These are phyloP conservation scores for Boletus edulis DNA, from an alignment of 768 basidiomycete species.

Conservation along the genomic window DNA sequence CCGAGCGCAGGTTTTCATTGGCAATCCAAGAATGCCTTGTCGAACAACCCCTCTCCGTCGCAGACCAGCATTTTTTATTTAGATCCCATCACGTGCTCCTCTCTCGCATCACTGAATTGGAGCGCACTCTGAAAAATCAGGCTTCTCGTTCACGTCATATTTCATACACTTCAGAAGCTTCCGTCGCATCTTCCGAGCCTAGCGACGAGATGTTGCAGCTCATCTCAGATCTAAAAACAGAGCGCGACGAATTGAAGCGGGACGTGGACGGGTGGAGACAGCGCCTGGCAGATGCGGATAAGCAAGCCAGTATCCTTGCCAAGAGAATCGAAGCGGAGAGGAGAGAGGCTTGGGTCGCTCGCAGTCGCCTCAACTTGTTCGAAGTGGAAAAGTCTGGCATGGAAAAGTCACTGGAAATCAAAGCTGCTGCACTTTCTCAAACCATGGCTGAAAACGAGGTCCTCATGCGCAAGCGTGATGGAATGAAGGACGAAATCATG, in stretches of 20 bases:
- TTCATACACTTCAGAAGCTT: conserved; percentile 49
- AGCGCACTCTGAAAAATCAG: conserved; percentile 55
- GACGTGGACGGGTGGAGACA: conserved; percentile 87
- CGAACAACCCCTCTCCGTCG: conserved; percentile 57
- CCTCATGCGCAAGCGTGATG: conserved; percentile 28
- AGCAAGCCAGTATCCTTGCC: conserved; percentile 60
- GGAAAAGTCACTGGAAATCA: conserved; percentile 44
- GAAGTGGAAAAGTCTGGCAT: conserved; percentile 66
- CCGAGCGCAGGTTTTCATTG: conserved; percentile 43
- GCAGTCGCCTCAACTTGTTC: conserved; percentile 63
- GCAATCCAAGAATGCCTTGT: conserved; percentile 16
- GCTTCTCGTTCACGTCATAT: conserved; percentile 45
- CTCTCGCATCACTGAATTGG: conserved; percentile 78
- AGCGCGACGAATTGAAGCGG: conserved; percentile 84
- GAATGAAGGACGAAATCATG: conserved; percentile 28
- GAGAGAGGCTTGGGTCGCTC: conserved; percentile 80
- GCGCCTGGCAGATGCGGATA: conserved; percentile 75
- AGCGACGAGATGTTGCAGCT: conserved; percentile 78
- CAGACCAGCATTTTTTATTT: conserved; percentile 84
- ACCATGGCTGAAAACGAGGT: conserved; percentile 25
- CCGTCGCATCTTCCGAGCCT: conserved; percentile 43
- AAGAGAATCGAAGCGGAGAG: conserved; percentile 75
- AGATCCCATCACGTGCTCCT: conserved; percentile 82
- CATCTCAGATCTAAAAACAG: conserved; percentile 76
- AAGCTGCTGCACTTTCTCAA: conserved; percentile 29